Percentiles rank a stretch among this genome's conserved stretches.
Evolutionary conservation across 2,329 filamentous ascomycete species (phyloP).

Genomic region (Penicillium expansum): DNA sequence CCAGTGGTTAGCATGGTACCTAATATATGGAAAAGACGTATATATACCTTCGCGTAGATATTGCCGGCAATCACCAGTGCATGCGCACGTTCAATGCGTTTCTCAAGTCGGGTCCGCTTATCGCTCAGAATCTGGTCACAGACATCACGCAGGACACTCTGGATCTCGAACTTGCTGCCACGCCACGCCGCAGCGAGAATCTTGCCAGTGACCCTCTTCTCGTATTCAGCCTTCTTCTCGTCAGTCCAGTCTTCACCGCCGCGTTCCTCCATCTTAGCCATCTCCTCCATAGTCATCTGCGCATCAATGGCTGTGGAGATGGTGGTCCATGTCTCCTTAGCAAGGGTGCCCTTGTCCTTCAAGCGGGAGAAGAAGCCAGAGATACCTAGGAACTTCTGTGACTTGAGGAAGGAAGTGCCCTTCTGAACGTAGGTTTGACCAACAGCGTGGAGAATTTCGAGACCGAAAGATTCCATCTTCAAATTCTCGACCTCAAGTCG

Average conservation of each 20-base stretch:
- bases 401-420: slow-evolving; percentile 82
- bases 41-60: slow-evolving; percentile 76
- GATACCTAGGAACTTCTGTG: slow-evolving; percentile 94
- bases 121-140: slow-evolving; percentile 83
- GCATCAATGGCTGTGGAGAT: slow-evolving; percentile 95
- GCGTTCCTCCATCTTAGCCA: slow-evolving; percentile 92
- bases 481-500: slow-evolving; percentile 92
- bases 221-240: slow-evolving; percentile 92
- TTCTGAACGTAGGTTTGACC: slow-evolving; percentile 88
- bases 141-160: slow-evolving; percentile 90
- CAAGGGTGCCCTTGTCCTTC: slow-evolving; percentile 93
- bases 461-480: slow-evolving; percentile 98
- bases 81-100: slow-evolving; percentile 87
- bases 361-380: slow-evolving; percentile 90
- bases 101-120: slow-evolving; percentile 73
- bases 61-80: slow-evolving; percentile 85
- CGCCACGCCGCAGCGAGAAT: slow-evolving; percentile 96
- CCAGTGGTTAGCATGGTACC: slow-evolving; percentile 12
- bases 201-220: slow-evolving; percentile 94
- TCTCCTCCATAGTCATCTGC: slow-evolving; percentile 98
- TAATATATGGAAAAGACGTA: not conserved
- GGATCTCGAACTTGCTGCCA: slow-evolving; percentile 96
- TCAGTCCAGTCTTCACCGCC: slow-evolving; percentile 98
- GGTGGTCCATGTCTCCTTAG: slow-evolving; percentile 98
- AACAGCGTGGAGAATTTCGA: slow-evolving; percentile 94